Base-by-base conservation (phyloP, 345 rosid genomes). In the Mangifera indica region DNA sequence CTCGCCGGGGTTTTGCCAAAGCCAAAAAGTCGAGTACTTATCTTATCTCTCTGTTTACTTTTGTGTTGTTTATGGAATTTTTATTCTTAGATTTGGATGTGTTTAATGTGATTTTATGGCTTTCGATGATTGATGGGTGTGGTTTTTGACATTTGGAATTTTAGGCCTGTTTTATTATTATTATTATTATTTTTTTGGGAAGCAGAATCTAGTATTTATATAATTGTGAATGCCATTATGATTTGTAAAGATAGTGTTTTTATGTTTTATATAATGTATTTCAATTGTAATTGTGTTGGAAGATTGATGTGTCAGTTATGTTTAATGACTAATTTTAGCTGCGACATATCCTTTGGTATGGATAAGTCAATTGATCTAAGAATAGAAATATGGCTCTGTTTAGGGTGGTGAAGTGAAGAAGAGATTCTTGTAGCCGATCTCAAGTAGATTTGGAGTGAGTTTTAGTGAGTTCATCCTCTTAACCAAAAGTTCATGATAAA, bases 1-100 rank as follows among this genome's bases (percentile, higher is more conserved):
- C 53, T 81, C 80, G 83, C 63, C 87, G 98, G 57, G 92, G 92
- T 3, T 94, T 87, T 63, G 98, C 98, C 26, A 89, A 89, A 78
- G 93, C 81, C 58, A 88, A 81, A 80, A 88, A 78, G 77, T 86
- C 97, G 70, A 92, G 98, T 91, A 84, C 14, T 45, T 22, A 21
- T 20, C 45, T n/a, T 3, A 26, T 10, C 18, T 55, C 37, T 66
- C 65, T n/a, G 24, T 25, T 29, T 24, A 5, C n/a, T 14, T 14
- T 45, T 37, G 58, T 22, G 13, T 17, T 22, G 37, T 4, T 3
- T 42, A 12, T 4, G 59, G 21, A 6, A 24, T 34, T 37, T 26
- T 44, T 29, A 25, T 64, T 25, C 9, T n/a, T 15, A 22, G 60
- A 44, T 42, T 54, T 40, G 51, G 17, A 37, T 22, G 13, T 21